These are phyloP conservation scores for Cucumis melo DNA, from an alignment of 306 rosid species.

Conservation along the genomic window DNA sequence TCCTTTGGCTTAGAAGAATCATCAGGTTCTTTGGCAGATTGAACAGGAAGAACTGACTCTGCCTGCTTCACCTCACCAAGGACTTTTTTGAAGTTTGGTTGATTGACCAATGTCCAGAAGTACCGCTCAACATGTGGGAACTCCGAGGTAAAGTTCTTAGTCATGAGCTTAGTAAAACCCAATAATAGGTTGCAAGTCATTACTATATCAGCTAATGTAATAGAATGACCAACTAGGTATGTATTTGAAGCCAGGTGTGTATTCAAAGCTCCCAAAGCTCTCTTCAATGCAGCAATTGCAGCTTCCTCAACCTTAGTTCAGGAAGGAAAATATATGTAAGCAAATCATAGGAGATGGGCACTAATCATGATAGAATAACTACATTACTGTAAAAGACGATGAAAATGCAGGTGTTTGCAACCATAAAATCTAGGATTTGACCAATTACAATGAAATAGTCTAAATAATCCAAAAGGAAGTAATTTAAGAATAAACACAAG, in stretches of 20 bases:
- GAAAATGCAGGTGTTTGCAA: neutral
- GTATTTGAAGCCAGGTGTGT: constrained; percentile 59
- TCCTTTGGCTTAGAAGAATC: constrained; percentile 14
- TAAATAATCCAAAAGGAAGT: neutral
- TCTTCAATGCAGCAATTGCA: constrained; percentile 41
- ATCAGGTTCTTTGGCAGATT: constrained; percentile 48
- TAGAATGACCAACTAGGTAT: constrained; percentile 64
- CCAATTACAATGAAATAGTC: neutral
- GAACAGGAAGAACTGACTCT: constrained; percentile 35
- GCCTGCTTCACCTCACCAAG: constrained; percentile 61
- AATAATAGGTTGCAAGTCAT: constrained; percentile 23
- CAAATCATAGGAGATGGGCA: neutral
- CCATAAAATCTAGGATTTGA: neutral
- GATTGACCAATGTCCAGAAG: constrained; percentile 87
- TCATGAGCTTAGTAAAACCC: constrained; percentile 29
- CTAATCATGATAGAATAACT: neutral
- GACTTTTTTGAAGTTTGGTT: constrained; percentile 58
- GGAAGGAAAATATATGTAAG: neutral
- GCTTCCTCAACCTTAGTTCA: constrained; percentile 62
- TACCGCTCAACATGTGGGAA: constrained; percentile 85
- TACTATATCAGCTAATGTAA: constrained; percentile 71
- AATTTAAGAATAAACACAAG: neutral
- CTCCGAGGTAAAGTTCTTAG: constrained; percentile 71
- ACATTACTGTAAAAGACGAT: neutral
- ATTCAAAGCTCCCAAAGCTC: constrained; percentile 43